Evolutionary conservation across 2,329 filamentous ascomycete genomes (phyloP), one percentile per base, ranked within the genome.

Genomic region (Pestalotiopsis sp.): DNA sequence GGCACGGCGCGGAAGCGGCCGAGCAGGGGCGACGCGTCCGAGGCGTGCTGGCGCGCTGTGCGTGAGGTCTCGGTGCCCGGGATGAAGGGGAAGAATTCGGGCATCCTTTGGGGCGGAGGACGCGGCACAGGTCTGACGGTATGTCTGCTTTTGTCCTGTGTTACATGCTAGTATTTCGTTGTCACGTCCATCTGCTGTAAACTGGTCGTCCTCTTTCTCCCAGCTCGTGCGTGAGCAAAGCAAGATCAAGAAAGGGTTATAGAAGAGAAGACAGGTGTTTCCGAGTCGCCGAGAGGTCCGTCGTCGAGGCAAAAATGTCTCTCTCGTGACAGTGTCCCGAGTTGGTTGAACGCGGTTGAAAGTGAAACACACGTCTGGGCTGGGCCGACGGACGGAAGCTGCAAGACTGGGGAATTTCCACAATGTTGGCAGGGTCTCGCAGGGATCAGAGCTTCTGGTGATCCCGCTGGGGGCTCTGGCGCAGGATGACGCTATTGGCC

Each of bases 1-100:
- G 87, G 88, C 20, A 91, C 88, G 69, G 89, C 90, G 70, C 89
- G 88, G 79, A 90, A 92, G 52, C 90, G 87, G 70, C 90, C 90
- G 2, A 91, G 85, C 9, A 91, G 80, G 27, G 90, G 89, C 20
- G 89, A 87, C 57, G 87, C 81, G 74, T 90, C 86, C 82, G 68
- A 76, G 66, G 79, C 76, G 68, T 83, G 83, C 70, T 80, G 78
- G 65, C 83, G 83, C 70, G 83, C 81, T 74, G 83, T 69, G 68
- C 74, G 73, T 52, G 69, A 85, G 71, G 88, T 85, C 80, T 91
- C 90, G 75, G 82, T 85, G 78, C 89, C 90, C 75, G 89, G 89
- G 71, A 89, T 89, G 80, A 92, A 92, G 77, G 86, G 84, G 81
- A 92, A 91, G 83, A 91, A 90, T 75, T 85, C 84, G 76, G 89